Percentiles rank a stretch among this genome's conserved stretches.
phyloP scores from a whole-genome alignment of 140 eudicot species.

The Stevia rebaudiana region DNA sequence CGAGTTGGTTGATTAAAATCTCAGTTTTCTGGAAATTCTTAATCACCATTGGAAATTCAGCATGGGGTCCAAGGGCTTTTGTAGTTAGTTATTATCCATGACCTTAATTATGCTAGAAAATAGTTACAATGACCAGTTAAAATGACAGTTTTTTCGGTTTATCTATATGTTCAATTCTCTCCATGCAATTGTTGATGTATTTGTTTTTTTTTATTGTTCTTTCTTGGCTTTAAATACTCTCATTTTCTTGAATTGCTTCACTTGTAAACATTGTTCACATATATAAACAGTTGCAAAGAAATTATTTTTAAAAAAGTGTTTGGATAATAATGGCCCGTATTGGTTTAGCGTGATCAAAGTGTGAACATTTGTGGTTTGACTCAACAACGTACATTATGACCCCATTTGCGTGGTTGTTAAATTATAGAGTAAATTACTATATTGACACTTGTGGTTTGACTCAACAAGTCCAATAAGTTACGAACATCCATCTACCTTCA shows the following conservation, averaged over 20 bases:
- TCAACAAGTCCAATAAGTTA: no score
- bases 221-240: background rate
- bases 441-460: no score
- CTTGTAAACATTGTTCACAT: background rate
- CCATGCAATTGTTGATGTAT: background rate
- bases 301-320: no score
- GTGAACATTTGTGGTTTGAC: no score
- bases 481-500: no score
- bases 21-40: background rate
- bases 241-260: background rate
- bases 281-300: no score
- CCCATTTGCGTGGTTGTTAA: no score
- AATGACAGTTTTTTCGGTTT: background rate
- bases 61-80: slow-evolving; percentile 14
- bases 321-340: no score
- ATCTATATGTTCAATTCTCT: background rate
- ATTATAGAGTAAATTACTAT: no score
- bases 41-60: background rate
- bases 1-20: slow-evolving; percentile 14
- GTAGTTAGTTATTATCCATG: slow-evolving; percentile 12
- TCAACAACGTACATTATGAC: no score
- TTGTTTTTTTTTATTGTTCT: background rate
- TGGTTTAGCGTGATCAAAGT: no score
- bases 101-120: slow-evolving; percentile 10
- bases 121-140: background rate